Conservation (phyloP, 345 rosid species). For the Moricandia moricandioides region DNA sequence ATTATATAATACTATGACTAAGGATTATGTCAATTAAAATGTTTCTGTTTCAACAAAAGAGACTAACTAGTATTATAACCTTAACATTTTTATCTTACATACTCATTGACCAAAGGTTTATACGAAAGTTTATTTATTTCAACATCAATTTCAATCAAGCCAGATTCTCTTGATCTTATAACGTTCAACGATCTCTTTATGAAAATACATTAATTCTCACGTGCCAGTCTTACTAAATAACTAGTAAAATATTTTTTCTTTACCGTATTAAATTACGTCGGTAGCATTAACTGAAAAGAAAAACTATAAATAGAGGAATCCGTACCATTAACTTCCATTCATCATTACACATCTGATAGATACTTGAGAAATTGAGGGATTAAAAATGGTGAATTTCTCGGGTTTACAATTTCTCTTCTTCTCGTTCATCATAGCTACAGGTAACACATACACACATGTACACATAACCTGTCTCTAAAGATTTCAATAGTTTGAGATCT, state of each 20-base stretch:
- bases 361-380: background rate
- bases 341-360: background rate
- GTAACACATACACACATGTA: background rate
- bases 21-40: too few relatives aligned
- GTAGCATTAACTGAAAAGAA: background rate
- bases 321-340: background rate
- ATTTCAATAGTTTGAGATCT: too few relatives aligned
- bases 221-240: background rate
- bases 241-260: background rate
- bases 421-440: conserved; percentile 24
- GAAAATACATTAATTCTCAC: background rate
- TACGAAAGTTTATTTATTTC: too few relatives aligned
- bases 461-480: too few relatives aligned
- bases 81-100: too few relatives aligned
- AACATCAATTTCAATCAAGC: background rate
- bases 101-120: too few relatives aligned
- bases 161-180: background rate
- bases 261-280: background rate
- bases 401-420: conserved; percentile 7
- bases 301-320: conserved; percentile 24
- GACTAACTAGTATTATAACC: too few relatives aligned
- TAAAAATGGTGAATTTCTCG: conserved; percentile 23
- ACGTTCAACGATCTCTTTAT: background rate
- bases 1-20: too few relatives aligned
- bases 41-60: too few relatives aligned